phyloP scores from a whole-genome alignment of 2,329 filamentous ascomycete genomes.

The Fusarium nisikadoi region DNA sequence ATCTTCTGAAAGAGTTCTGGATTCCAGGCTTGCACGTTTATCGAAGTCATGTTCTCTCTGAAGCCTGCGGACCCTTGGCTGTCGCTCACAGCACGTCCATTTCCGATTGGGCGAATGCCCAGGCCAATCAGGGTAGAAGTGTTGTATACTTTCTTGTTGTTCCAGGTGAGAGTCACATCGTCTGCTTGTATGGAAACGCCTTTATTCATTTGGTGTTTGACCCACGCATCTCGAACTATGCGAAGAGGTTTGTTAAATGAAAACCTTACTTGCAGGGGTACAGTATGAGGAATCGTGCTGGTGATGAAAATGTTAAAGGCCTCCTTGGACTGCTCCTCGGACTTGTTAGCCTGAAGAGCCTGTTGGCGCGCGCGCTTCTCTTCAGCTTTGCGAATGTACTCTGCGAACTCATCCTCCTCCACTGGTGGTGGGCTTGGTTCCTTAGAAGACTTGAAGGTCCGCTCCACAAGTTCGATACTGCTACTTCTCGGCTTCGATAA shows the following conservation, averaged over 20 bases:
- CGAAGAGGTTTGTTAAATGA: slow-evolving; percentile 74
- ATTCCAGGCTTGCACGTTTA: slow-evolving; percentile 85
- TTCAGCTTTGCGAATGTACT: slow-evolving; percentile 58
- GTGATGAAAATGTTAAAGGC: slow-evolving; percentile 59
- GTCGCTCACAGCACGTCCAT: slow-evolving; percentile 56
- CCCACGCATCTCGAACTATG: slow-evolving; percentile 76
- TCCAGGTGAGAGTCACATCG: slow-evolving; percentile 82
- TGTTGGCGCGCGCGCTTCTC: slow-evolving; percentile 45
- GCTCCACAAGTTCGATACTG: slow-evolving; percentile 27
- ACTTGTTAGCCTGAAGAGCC: slow-evolving; percentile 30
- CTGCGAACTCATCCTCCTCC: slow-evolving; percentile 56
- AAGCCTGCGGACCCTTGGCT: slow-evolving; percentile 56
- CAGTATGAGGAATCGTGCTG: slow-evolving; percentile 71
- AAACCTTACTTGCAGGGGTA: slow-evolving; percentile 64
- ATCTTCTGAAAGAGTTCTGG: slow-evolving; percentile 66
- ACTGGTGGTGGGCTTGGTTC: slow-evolving; percentile 17
- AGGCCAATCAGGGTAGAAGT: slow-evolving; percentile 78
- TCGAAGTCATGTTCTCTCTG: slow-evolving; percentile 77
- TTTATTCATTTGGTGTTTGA: slow-evolving; percentile 65
- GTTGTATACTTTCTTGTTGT: slow-evolving; percentile 76
- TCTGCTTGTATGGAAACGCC: slow-evolving; percentile 50
- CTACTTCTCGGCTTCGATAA: slow-evolving; percentile 3
- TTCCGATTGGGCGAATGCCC: slow-evolving; percentile 62
- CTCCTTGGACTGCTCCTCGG: slow-evolving; percentile 36
- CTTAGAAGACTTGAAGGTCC: slow-evolving; percentile 2